phyloP scores from a whole-genome alignment of 805 yeast species.

The Kuraishia cidri region DNA sequence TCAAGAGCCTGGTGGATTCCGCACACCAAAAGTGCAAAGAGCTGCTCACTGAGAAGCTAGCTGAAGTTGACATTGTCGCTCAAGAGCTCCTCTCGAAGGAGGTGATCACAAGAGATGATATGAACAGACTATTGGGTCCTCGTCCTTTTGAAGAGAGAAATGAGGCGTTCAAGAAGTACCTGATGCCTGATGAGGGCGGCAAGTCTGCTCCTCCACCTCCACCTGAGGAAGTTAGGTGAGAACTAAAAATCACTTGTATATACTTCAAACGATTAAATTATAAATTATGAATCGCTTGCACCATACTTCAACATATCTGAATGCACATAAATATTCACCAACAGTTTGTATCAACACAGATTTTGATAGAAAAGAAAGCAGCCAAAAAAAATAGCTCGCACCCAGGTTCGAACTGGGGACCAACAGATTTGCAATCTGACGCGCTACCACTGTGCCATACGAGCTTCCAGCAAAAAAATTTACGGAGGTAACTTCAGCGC shows the following conservation, averaged over 20 bases:
- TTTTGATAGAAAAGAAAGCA: too few relatives aligned
- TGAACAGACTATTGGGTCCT: constrained; percentile 82
- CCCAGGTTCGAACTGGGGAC: constrained; percentile 97
- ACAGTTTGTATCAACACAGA: too few relatives aligned
- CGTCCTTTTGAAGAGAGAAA: constrained; percentile 88
- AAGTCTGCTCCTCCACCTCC: constrained; percentile 2
- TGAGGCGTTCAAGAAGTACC: constrained; percentile 80
- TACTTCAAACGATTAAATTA: too few relatives aligned
- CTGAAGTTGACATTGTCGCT: constrained; percentile 79
- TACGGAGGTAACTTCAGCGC: too few relatives aligned
- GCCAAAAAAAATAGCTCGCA: constrained; percentile 60
- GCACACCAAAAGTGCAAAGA: constrained; percentile 64
- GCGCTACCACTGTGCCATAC: constrained; percentile 96
- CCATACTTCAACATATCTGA: neutral
- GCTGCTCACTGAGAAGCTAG: constrained; percentile 62
- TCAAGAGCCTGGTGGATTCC: constrained; percentile 66
- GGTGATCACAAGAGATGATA: constrained; percentile 88
- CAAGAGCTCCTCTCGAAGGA: constrained; percentile 80
- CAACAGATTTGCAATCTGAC: constrained; percentile 98
- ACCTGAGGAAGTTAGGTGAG: neutral
- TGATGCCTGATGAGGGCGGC: constrained; percentile 4
- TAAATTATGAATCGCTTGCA: too few relatives aligned
- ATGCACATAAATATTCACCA: neutral
- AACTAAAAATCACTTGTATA: too few relatives aligned
- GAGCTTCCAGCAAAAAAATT: too few relatives aligned